Conservation (phyloP, 352 stramenopile species). For the Globisporangium iwayamae region DNA sequence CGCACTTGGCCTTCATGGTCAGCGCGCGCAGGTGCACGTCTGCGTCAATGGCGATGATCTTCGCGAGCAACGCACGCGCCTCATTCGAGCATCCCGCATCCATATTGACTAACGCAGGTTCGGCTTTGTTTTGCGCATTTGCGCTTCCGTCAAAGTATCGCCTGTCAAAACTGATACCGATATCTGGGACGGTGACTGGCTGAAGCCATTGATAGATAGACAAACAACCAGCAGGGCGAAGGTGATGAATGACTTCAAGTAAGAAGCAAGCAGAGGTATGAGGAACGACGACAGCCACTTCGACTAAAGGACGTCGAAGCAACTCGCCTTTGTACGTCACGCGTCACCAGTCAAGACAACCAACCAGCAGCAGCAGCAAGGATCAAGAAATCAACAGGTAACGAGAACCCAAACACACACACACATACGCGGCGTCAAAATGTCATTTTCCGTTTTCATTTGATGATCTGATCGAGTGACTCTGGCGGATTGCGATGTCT, state of each 20-base stretch:
- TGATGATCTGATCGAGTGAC: neutral
- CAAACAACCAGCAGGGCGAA: neutral
- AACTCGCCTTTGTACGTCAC: neutral
- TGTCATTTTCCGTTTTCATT: conserved; percentile 4
- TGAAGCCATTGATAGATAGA: neutral
- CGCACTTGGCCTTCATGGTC: conserved; percentile 32
- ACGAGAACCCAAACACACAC: too few relatives aligned
- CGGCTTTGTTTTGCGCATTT: neutral
- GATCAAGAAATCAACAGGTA: neutral
- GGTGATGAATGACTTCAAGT: too few relatives aligned
- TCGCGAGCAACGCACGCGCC: conserved; percentile 12
- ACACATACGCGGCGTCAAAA: neutral
- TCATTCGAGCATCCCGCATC: neutral
- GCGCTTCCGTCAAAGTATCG: neutral
- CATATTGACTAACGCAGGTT: conserved; percentile 1
- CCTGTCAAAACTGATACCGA: conserved; percentile 3
- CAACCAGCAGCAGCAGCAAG: neutral
- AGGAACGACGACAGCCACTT: neutral
- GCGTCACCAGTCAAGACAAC: neutral
- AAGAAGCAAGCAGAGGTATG: neutral
- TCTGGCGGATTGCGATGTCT: neutral
- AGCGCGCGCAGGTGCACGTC: conserved; percentile 36
- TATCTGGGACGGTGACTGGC: neutral
- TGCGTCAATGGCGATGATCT: conserved; percentile 19
- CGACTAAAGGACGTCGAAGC: too few relatives aligned